Conservation (phyloP, 2,329 filamentous ascomycete genomes). For the Beauveria asiatica region DNA sequence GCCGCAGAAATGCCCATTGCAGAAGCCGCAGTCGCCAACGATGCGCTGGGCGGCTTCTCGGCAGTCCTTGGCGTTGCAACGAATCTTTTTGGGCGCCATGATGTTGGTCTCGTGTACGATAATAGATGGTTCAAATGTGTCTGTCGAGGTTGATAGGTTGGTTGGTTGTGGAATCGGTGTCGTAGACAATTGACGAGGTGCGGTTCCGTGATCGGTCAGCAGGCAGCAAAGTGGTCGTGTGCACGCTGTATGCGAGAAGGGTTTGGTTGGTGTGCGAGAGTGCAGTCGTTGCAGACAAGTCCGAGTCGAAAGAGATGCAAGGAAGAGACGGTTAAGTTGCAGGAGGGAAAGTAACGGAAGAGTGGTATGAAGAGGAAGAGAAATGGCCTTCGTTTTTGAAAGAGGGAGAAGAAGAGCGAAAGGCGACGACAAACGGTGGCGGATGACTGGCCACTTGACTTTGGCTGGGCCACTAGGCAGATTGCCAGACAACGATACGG, state of each 20-base stretch:
- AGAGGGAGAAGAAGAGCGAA: background rate
- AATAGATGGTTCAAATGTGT: background rate
- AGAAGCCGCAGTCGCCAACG: constrained; percentile 94
- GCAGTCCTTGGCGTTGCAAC: constrained; percentile 86
- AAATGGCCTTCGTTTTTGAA: background rate
- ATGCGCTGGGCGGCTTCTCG: constrained; percentile 82
- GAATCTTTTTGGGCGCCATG: constrained; percentile 68
- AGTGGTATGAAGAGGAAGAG: constrained; percentile 4
- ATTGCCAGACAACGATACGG: no score
- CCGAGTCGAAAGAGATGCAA: background rate
- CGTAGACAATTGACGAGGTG: background rate
- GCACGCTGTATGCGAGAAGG: background rate
- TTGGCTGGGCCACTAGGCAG: no score
- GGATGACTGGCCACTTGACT: background rate
- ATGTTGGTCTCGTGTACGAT: constrained; percentile 10
- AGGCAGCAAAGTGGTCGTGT: background rate
- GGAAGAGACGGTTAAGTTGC: background rate
- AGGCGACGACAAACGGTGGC: background rate
- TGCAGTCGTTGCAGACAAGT: background rate
- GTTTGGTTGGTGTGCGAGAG: background rate
- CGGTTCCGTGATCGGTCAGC: constrained; percentile 9
- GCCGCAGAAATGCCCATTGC: constrained; percentile 86
- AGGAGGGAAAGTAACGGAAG: background rate
- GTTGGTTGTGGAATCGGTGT: background rate
- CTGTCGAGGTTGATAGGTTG: background rate